These are phyloP conservation scores for Coemansia sp. DNA, from an alignment of 192 early-diverging fungal genomes.

Conservation along the genomic window DNA sequence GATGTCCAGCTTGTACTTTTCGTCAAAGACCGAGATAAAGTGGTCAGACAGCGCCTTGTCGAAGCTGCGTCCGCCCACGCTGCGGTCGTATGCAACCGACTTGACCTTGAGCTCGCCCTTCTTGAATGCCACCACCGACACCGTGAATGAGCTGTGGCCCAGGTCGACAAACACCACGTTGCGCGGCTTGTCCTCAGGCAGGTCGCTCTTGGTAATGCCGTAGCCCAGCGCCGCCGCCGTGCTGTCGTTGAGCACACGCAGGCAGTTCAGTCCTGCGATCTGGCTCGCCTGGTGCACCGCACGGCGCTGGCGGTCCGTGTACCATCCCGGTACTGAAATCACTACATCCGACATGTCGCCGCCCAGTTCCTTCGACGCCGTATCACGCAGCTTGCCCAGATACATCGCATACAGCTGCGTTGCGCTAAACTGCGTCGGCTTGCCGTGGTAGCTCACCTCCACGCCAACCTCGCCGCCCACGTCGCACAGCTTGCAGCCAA, in stretches of 20 bases:
- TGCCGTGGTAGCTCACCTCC: slow-evolving; percentile 78
- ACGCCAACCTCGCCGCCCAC: slow-evolving; percentile 85
- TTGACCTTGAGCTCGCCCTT: slow-evolving; percentile 95
- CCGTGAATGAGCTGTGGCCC: slow-evolving; percentile 83
- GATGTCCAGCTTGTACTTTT: slow-evolving; percentile 96
- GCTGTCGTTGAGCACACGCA: slow-evolving; percentile 90
- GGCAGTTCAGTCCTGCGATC: slow-evolving; percentile 85
- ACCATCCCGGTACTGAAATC: slow-evolving; percentile 93
- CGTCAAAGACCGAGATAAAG: slow-evolving; percentile 83
- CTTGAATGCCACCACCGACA: slow-evolving; percentile 86
- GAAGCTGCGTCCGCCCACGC: slow-evolving; percentile 95
- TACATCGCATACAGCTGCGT: slow-evolving; percentile 95
- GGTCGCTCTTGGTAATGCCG: slow-evolving; percentile 96
- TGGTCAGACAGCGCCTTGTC: slow-evolving; percentile 87
- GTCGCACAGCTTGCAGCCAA: slow-evolving; percentile 78
- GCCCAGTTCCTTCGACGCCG: slow-evolving; percentile 77
- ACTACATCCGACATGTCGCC: slow-evolving; percentile 89
- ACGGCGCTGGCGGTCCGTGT: slow-evolving; percentile 89
- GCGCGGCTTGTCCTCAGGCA: slow-evolving; percentile 90
- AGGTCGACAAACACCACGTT: slow-evolving; percentile 93
- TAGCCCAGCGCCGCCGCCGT: slow-evolving; percentile 94
- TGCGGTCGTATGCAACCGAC: slow-evolving; percentile 87
- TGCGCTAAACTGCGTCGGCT: slow-evolving; percentile 76
- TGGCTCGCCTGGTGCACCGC: slow-evolving; percentile 83
- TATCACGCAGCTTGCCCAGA: slow-evolving; percentile 88